phyloP scores from a whole-genome alignment of 768 basidiomycete species.

The Favolaschia claudopus region DNA sequence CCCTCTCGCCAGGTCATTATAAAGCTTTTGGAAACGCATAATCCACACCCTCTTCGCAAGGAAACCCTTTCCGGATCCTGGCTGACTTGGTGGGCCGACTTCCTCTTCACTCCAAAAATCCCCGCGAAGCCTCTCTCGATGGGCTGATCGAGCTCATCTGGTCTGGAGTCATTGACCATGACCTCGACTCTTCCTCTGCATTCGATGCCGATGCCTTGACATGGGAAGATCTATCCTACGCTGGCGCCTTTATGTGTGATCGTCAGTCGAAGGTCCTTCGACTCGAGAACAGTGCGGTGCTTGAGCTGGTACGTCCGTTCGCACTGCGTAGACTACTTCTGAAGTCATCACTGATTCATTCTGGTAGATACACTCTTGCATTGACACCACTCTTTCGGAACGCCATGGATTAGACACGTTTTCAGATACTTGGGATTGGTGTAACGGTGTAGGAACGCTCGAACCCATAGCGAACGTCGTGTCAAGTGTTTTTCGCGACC shows the following conservation, averaged over 20 bases:
- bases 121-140: neutral
- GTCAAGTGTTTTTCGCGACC: slow-evolving; percentile 3
- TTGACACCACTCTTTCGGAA: neutral
- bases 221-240: slow-evolving; percentile 8
- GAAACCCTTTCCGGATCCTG: neutral
- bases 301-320: neutral
- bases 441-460: neutral
- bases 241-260: slow-evolving; percentile 10
- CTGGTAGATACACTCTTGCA: slow-evolving; percentile 4
- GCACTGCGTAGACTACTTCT: too few species aligned
- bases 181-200: neutral
- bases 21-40: neutral
- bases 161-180: neutral
- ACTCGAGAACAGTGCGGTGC: neutral
- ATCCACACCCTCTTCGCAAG: neutral
- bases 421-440: neutral
- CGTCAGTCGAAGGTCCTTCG: neutral
- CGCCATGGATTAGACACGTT: neutral
- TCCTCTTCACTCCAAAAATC: neutral
- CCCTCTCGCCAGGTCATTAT: slow-evolving; percentile 1
- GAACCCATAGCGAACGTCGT: neutral
- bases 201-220: neutral
- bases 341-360: neutral
- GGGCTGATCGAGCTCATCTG: slow-evolving; percentile 12
- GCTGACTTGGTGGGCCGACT: neutral